Conservation (phyloP, 805 yeast genomes). For the Candida maris region DNA sequence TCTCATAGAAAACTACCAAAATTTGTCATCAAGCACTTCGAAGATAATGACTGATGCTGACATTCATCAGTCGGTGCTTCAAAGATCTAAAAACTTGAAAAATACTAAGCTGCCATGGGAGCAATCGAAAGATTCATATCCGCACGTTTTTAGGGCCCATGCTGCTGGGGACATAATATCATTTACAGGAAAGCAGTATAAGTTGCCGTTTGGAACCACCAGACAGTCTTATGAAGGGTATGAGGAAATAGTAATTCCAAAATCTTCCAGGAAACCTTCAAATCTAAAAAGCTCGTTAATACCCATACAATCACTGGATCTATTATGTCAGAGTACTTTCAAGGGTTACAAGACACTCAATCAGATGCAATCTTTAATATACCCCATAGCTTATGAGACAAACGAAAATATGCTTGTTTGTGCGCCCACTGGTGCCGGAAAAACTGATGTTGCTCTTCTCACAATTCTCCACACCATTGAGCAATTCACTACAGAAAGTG, state of each 20-base stretch:
- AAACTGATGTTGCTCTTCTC: conserved; percentile 86
- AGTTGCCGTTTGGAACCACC: conserved; percentile 79
- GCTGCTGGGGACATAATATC: conserved; percentile 70
- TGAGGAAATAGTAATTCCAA: conserved; percentile 85
- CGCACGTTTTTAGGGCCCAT: conserved; percentile 78
- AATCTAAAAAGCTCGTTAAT: conserved; percentile 49
- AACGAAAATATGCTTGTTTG: conserved; percentile 94
- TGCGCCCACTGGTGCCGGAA: conserved; percentile 99
- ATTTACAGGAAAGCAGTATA: conserved; percentile 74
- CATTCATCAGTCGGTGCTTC: conserved; percentile 48
- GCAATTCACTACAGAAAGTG: conserved; percentile 57
- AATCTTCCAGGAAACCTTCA: conserved; percentile 47
- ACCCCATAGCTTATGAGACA: conserved; percentile 86
- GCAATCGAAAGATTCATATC: conserved; percentile 53
- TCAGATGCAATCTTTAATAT: conserved; percentile 86
- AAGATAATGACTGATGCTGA: conserved; percentile 50
- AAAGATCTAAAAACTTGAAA: conserved; percentile 47
- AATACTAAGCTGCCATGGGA: conserved; percentile 48
- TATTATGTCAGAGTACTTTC: conserved; percentile 80
- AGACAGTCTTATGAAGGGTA: conserved; percentile 49
- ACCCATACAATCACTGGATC: conserved; percentile 61
- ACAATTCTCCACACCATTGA: conserved; percentile 76
- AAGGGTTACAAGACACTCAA: conserved; percentile 72
- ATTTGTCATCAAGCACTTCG: conserved; percentile 5
- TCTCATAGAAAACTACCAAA: conserved; percentile 23